Evolutionary conservation across 2,329 filamentous ascomycete species (phyloP).

Genomic region (Karstenula rhodostoma): DNA sequence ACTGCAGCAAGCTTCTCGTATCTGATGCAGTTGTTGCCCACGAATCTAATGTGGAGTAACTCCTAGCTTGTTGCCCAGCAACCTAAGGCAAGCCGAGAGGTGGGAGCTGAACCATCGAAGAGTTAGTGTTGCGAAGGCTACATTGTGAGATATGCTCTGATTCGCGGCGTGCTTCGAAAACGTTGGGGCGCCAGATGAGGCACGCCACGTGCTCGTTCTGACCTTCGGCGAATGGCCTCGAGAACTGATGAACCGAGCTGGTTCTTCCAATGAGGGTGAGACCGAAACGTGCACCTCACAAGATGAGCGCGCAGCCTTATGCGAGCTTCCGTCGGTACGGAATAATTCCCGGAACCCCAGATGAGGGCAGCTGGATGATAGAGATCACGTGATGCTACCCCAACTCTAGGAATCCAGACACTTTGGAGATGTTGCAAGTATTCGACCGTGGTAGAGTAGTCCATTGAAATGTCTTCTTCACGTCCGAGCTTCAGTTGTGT

Average conservation of each 20-base stretch:
- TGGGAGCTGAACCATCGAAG: neutral
- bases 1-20: neutral
- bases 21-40: neutral
- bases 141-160: neutral
- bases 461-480: neutral
- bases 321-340: neutral
- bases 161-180: neutral
- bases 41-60: neutral
- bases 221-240: neutral
- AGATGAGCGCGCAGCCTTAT: neutral
- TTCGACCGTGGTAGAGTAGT: neutral
- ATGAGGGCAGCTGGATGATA: too few relatives aligned
- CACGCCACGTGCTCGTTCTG: neutral
- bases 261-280: neutral
- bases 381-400: neutral
- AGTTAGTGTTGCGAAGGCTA: neutral
- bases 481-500: neutral
- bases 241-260: neutral
- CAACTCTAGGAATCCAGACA: neutral
- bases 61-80: neutral
- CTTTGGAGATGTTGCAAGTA: neutral
- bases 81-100: neutral
- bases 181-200: slow-evolving; percentile 10
- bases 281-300: neutral
- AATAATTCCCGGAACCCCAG: neutral